These are phyloP conservation scores for Musa balbisiana DNA, from an alignment of 202 grass and related monocot species.

Conservation along the genomic window DNA sequence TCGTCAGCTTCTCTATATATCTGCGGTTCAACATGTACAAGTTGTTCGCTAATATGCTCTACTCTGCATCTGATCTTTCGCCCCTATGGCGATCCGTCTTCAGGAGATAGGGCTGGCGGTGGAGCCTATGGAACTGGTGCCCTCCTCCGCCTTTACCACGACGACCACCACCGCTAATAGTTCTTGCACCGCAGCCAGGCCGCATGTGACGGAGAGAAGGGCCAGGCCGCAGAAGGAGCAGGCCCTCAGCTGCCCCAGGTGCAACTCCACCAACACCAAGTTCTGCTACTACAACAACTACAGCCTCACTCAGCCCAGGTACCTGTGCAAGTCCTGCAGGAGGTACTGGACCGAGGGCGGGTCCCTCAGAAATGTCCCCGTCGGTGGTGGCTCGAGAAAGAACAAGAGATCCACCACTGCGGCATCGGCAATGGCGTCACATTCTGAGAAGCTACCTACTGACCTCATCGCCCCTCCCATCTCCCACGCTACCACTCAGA, in stretches of 20 bases:
- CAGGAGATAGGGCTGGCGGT: slow-evolving; percentile 17
- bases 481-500: slow-evolving; percentile 15
- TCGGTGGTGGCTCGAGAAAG: slow-evolving; percentile 19
- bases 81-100: neutral
- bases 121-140: slow-evolving; percentile 17
- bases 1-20: too few species aligned
- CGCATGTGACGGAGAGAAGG: neutral
- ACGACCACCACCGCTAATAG: neutral
- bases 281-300: slow-evolving; percentile 26
- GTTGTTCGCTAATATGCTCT: too few species aligned
- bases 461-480: neutral
- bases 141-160: neutral
- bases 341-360: slow-evolving; percentile 19
- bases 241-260: slow-evolving; percentile 11
- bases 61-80: too few species aligned
- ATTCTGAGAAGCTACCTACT: neutral
- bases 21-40: too few species aligned
- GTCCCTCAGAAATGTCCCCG: slow-evolving; percentile 15
- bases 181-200: neutral
- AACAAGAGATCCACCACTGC: slow-evolving; percentile 17
- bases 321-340: slow-evolving; percentile 17
- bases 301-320: slow-evolving; percentile 17
- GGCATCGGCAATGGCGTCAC: slow-evolving; percentile 27
- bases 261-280: slow-evolving; percentile 21
- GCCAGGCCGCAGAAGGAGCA: slow-evolving; percentile 11